Conservation (phyloP, 495 filamentous ascomycete genomes). For the Aspergillus wentii region DNA sequence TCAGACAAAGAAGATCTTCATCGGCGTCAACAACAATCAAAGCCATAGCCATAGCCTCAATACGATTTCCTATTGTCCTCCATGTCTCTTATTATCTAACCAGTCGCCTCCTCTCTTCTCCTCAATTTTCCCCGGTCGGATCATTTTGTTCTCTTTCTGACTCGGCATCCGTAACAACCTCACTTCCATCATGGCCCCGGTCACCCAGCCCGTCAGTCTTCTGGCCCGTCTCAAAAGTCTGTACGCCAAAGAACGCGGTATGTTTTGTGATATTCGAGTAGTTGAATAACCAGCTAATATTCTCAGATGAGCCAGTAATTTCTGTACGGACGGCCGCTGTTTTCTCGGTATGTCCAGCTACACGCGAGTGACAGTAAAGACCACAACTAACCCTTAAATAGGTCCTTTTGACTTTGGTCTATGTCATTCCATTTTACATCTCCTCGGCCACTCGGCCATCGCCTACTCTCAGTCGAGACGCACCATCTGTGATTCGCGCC, state of each 20-base stretch:
- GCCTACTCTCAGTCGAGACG: constrained; percentile 76
- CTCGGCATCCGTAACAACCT: no score
- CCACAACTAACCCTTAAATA: constrained; percentile 25
- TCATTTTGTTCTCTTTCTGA: no score
- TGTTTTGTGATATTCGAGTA: constrained; percentile 6
- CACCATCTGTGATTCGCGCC: constrained; percentile 82
- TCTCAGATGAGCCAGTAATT: constrained; percentile 41
- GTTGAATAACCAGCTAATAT: constrained; percentile 7
- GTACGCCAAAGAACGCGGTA: constrained; percentile 34
- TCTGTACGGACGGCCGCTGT: constrained; percentile 40
- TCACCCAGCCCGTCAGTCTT: no score
- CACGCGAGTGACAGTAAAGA: no score
- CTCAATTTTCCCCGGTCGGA: no score
- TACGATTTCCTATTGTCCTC: no score
- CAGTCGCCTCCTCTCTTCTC: no score
- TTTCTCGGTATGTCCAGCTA: constrained; percentile 51
- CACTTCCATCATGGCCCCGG: constrained; percentile 28
- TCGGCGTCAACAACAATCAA: no score
- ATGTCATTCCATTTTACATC: constrained; percentile 89
- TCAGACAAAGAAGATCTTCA: no score
- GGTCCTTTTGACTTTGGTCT: constrained; percentile 74
- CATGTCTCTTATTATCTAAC: no score
- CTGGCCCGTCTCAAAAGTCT: constrained; percentile 31
- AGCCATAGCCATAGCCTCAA: no score
- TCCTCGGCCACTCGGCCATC: constrained; percentile 75